These are phyloP conservation scores for Collybiopsis confluens DNA, from an alignment of 768 basidiomycete genomes.

Conservation along the genomic window DNA sequence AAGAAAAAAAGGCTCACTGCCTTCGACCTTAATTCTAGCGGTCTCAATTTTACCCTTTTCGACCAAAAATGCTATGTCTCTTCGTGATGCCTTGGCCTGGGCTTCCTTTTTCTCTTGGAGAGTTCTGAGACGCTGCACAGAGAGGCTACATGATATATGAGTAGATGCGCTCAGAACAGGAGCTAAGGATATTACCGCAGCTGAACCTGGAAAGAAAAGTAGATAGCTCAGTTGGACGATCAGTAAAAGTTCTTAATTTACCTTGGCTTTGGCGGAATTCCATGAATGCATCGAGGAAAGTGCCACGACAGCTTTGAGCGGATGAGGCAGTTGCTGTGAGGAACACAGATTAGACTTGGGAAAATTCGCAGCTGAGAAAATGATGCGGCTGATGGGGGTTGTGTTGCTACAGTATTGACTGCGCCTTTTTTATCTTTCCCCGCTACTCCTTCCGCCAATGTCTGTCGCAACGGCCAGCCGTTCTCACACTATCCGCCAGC, in stretches of 20 bases:
- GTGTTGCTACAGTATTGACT: background rate
- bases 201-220: constrained; percentile 33
- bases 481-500: constrained; percentile 30
- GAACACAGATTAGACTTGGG: background rate
- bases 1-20: constrained; percentile 42
- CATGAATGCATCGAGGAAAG: constrained; percentile 41
- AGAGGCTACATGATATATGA: constrained; percentile 46
- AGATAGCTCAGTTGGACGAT: constrained; percentile 5
- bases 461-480: constrained; percentile 19
- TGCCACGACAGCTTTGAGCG: background rate
- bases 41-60: constrained; percentile 82
- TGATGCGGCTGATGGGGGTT: background rate
- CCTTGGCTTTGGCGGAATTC: constrained; percentile 64
- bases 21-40: constrained; percentile 82
- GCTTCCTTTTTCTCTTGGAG: constrained; percentile 92
- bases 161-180: constrained; percentile 2
- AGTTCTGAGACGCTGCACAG: constrained; percentile 80
- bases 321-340: background rate
- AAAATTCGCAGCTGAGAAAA: too few relatives aligned
- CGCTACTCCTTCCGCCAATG: background rate
- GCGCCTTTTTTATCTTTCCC: background rate
- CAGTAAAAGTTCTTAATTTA: constrained; percentile 11
- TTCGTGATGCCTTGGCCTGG: constrained; percentile 60
- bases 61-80: constrained; percentile 78
- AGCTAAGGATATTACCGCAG: constrained; percentile 30